Evolutionary conservation across 768 basidiomycete genomes (phyloP).

Genomic region (Lactarius tabidus): DNA sequence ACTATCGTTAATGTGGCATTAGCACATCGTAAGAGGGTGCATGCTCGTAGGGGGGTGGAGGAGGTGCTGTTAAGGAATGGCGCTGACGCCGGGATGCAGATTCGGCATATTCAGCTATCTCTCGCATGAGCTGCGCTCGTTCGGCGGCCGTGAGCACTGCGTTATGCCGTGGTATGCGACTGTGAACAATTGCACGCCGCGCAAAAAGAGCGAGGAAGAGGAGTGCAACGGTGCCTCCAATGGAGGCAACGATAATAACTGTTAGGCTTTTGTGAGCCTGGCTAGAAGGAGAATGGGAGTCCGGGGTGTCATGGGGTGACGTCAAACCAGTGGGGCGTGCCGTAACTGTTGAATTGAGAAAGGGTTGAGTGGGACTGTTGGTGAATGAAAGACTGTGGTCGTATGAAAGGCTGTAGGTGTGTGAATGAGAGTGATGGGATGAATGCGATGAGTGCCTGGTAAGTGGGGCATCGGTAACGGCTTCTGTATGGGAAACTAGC

Average conservation of each 20-base stretch:
- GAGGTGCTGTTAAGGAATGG: slow-evolving; percentile 33
- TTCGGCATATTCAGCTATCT: slow-evolving; percentile 47
- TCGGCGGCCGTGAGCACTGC: slow-evolving; percentile 39
- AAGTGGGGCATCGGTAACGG: neutral
- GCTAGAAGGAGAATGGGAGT: neutral
- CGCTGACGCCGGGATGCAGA: slow-evolving; percentile 31
- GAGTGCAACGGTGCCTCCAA: slow-evolving; percentile 41
- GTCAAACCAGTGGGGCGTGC: neutral
- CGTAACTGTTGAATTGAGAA: neutral
- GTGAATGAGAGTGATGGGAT: neutral
- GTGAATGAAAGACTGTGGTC: neutral
- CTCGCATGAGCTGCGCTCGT: slow-evolving; percentile 46
- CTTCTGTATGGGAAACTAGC: neutral
- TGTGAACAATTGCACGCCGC: slow-evolving; percentile 44
- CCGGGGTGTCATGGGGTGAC: slow-evolving; percentile 6
- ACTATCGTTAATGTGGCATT: neutral
- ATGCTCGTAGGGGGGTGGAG: slow-evolving; percentile 52
- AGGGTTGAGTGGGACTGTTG: neutral
- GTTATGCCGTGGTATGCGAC: slow-evolving; percentile 42
- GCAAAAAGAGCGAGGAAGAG: slow-evolving; percentile 35
- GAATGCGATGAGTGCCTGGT: neutral
- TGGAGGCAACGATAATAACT: slow-evolving; percentile 42
- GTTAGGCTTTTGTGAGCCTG: slow-evolving; percentile 24
- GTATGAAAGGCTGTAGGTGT: neutral
- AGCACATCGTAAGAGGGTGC: slow-evolving; percentile 44